Evolutionary conservation across 164 flowering plant genomes (phyloP).

Genomic region (Vitis rotundifolia): DNA sequence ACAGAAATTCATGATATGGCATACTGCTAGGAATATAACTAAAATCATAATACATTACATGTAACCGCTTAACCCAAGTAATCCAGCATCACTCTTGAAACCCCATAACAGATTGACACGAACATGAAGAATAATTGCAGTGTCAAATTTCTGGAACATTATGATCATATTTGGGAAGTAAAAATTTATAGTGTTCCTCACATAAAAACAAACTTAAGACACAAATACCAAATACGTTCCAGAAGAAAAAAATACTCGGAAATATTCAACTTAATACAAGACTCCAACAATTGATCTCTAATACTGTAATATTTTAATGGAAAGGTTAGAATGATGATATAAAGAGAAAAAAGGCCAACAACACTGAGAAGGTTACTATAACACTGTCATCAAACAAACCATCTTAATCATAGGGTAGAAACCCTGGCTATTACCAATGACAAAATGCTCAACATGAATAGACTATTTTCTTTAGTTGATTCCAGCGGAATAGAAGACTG

Average conservation of each 20-base stretch:
- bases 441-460: neutral
- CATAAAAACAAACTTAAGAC: too few species aligned
- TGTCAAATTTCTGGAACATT: neutral
- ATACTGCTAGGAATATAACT: neutral
- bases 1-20: slow-evolving; percentile 2
- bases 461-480: neutral
- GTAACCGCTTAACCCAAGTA: neutral
- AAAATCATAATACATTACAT: neutral
- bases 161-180: too few species aligned
- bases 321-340: neutral
- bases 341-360: neutral
- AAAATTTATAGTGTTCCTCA: too few species aligned
- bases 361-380: neutral
- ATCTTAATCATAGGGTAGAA: neutral
- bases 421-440: too few species aligned
- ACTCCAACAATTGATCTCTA: too few species aligned
- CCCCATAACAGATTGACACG: neutral
- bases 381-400: neutral
- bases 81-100: neutral
- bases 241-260: too few species aligned
- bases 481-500: neutral
- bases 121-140: neutral
- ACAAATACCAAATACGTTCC: too few species aligned
- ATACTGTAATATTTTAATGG: neutral
- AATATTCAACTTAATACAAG: too few species aligned